Evolutionary conservation across 805 yeast species (phyloP).

Genomic region (Scheffersomyces stipitis): DNA sequence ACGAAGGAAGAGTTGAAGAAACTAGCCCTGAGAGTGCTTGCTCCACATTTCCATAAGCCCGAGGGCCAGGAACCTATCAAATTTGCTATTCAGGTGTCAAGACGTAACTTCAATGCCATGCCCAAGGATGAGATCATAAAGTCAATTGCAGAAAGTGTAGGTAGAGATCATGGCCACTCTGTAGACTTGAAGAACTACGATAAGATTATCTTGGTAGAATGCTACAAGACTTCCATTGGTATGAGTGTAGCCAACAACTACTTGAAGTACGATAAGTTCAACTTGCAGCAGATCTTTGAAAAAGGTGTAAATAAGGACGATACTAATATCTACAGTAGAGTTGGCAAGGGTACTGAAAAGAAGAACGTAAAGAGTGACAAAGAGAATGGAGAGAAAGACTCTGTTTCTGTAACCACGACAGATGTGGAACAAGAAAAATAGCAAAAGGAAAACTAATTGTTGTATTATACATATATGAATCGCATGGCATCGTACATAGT

Average conservation of each 20-base stretch:
- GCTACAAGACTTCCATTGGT: slow-evolving; percentile 87
- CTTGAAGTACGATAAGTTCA: slow-evolving; percentile 63
- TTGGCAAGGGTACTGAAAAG: too few species aligned
- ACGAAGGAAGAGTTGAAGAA: slow-evolving; percentile 64
- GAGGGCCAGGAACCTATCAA: slow-evolving; percentile 38
- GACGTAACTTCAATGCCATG: slow-evolving; percentile 74
- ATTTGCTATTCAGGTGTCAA: slow-evolving; percentile 80
- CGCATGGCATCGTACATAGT: too few species aligned
- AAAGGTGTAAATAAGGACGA: slow-evolving; percentile 26
- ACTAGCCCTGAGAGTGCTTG: slow-evolving; percentile 58
- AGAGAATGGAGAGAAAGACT: too few species aligned
- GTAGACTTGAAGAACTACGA: slow-evolving; percentile 83
- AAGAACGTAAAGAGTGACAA: too few species aligned
- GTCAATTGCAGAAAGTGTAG: slow-evolving; percentile 69
- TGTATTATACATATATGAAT: slow-evolving; percentile 1
- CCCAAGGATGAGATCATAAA: slow-evolving; percentile 73
- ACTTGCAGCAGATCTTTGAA: slow-evolving; percentile 78
- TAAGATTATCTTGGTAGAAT: slow-evolving; percentile 76
- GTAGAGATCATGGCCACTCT: slow-evolving; percentile 64
- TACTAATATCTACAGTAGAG: too few species aligned
- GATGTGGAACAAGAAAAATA: too few species aligned
- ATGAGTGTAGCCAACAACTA: slow-evolving; percentile 76
- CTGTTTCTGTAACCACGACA: too few species aligned
- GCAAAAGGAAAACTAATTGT: neutral
- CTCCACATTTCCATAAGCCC: slow-evolving; percentile 62